Evolutionary conservation across 2,329 filamentous ascomycete species (phyloP).

Genomic region (Pseudonectria foliicola): DNA sequence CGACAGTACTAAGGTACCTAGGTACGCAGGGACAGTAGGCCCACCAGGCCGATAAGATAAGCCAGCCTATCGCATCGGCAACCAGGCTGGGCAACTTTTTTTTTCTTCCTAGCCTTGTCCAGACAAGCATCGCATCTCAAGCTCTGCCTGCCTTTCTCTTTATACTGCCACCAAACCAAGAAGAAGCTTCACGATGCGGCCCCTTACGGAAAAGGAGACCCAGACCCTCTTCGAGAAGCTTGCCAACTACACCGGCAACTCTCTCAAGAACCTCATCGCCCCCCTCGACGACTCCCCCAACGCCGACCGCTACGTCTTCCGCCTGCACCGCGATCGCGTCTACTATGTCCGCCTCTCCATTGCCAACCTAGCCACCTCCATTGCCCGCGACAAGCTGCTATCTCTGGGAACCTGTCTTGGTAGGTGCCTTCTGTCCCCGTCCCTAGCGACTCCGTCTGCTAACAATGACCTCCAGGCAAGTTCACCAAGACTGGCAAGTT

Average conservation of each 20-base stretch:
- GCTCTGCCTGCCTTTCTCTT: too few species aligned
- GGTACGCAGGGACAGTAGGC: too few species aligned
- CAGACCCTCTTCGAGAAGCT: conserved; percentile 86
- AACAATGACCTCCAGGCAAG: conserved; percentile 52
- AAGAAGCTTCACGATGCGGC: conserved; percentile 53
- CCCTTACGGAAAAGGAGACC: conserved; percentile 72
- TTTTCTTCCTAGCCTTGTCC: too few species aligned
- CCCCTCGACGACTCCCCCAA: conserved; percentile 61
- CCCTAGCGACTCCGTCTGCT: conserved; percentile 6
- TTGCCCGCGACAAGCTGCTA: conserved; percentile 74
- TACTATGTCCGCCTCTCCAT: conserved; percentile 89
- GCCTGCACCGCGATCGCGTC: conserved; percentile 72
- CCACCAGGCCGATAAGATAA: too few species aligned
- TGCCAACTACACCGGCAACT: conserved; percentile 84
- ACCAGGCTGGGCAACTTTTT: too few species aligned
- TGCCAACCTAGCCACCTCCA: conserved; percentile 83
- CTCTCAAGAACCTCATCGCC: conserved; percentile 76
- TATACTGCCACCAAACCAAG: too few species aligned
- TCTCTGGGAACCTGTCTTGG: conserved; percentile 82
- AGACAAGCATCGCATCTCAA: too few species aligned
- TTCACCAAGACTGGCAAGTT: conserved; percentile 98
- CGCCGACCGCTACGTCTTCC: conserved; percentile 77
- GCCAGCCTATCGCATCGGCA: too few species aligned
- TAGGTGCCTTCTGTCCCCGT: conserved; percentile 17
- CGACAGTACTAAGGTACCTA: too few species aligned